A percentile compares a stretch with the other conserved stretches of the same genome.
Conservation (phyloP, 208 protist genomes). For the Naegleria lovaniensis region DNA sequence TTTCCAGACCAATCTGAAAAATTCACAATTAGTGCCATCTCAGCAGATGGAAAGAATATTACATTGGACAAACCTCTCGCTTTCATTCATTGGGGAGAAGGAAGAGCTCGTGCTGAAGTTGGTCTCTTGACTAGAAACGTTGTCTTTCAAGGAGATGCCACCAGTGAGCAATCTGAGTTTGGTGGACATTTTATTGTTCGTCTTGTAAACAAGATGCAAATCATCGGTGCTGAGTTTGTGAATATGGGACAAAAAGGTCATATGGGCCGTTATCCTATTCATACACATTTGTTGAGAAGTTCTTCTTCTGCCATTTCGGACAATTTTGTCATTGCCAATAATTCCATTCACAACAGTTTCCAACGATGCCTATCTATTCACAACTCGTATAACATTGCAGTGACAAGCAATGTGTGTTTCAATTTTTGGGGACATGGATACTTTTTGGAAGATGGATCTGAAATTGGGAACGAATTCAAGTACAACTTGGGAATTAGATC, state of each 20-base stretch:
- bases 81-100: not conserved
- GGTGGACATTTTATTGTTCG: not conserved
- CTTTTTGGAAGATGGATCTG: slow-evolving; percentile 11
- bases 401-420: not conserved
- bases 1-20: not conserved
- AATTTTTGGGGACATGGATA: not conserved
- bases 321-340: not conserved
- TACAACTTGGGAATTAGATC: not conserved
- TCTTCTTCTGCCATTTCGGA: not conserved
- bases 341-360: not conserved
- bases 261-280: not conserved
- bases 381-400: not conserved
- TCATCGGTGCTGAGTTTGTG: not conserved
- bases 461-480: not conserved
- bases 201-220: no score
- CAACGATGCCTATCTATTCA: not conserved
- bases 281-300: not conserved
- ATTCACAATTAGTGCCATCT: not conserved
- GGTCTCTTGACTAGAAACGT: not conserved
- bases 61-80: not conserved
- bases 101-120: not conserved
- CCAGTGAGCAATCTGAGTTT: not conserved
- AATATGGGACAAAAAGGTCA: not conserved
- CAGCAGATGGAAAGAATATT: not conserved
- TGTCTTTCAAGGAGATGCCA: not conserved